Evolutionary conservation across 2,329 filamentous ascomycete species (phyloP), one percentile per base, ranked within the genome.

Genomic region (Huntiella moniliformis): DNA sequence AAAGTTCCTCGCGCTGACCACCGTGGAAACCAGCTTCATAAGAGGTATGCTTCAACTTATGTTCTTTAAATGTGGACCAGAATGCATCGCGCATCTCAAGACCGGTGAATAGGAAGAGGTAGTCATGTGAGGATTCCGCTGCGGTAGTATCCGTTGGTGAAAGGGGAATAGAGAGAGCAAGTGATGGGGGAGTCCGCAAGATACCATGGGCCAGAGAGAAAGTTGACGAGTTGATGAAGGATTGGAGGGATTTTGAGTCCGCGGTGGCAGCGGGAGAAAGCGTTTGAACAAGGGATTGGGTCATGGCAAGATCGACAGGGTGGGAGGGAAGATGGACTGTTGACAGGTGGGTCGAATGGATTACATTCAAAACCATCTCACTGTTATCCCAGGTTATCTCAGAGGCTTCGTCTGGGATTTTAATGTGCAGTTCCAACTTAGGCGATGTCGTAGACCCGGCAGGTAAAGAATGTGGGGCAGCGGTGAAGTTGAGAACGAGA

Each of bases 21-120:
- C 66, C 67, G 48, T 68, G 65, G 43, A 63, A 61, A 0, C 70
- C 70, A 4, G 63, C 68, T 50, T 74, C 66, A 50, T 73, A 62
- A 53, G 62, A 66, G 15, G 63, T 68, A 61, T 74, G 73, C 5
- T 60, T 62, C 6, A 76, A 57, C 8, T 55, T 65, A 56, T 68
- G 64, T 38, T 61, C 63, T 5, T 59, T 51, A 55, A 65, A 67
- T 2, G 61, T 55, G 4, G 45, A 42, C 6, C 33, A 15, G 39
- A 47, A 47, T 11, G 60, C 57, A 48, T 68, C 67, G 39, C 66
- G 68, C 35, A 74, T 60, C 53, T 76, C 70, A 1, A 73, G 60
- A 5, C 70, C 69, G 41, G 62, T 60, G 55, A 74, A 72, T 12
- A 62, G 46, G 53, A 63, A 64, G 10, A 53, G 49, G 3, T 62